Base-by-base conservation (phyloP, 163 green algal genomes). In the Picocystis sp. region DNA sequence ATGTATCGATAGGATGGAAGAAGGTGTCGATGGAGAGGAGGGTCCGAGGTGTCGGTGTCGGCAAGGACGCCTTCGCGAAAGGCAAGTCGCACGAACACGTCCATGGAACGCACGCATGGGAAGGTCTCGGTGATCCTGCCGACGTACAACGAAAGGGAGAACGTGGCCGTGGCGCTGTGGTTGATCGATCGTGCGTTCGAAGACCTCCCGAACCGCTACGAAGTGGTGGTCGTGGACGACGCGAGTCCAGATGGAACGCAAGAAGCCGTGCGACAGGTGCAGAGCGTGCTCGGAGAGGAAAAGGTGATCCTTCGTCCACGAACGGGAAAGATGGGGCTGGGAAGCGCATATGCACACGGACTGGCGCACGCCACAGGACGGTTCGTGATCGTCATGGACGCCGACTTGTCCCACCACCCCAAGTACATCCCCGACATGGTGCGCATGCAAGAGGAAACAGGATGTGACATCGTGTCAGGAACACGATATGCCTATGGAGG, bases 81-180 rank as follows among this genome's bases (percentile, higher is more conserved):
- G n/a, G n/a, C n/a, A n/a, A n/a, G n/a, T n/a, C n/a, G n/a, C n/a
- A n/a, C n/a, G n/a, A n/a, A n/a, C 29, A 8, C 29, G 29, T 11
- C 29, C 29, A 38, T 38, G 29, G 29, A 38, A 8, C 29, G 29
- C 29, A 38, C 8, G 5, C 5, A 38, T 11, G 29, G 29, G 29
- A 58, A 61, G 57, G 83, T 81, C 61, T 76, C 60, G 5, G 74
- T 92, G 13, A 60, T 92, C 38, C 62, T 97, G 13, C 89, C 89
- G 0, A 98, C 89, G 2, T 98, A 92, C 74, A 97, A 98, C 45
- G 89, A 98, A 65, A 49, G 68, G 2, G 66, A 89, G 12, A 98
- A 98, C 66, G 83, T 97, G 3, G 62, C 71, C 0, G 67, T 96
- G 0, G 71, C 95, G 1, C 45, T 84, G 0, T 92, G 63, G 57